Evolutionary conservation across 1,284 basidiomycete genomes (phyloP), one percentile per base, ranked within the genome.

Genomic region (Retiboletus flavoniger): DNA sequence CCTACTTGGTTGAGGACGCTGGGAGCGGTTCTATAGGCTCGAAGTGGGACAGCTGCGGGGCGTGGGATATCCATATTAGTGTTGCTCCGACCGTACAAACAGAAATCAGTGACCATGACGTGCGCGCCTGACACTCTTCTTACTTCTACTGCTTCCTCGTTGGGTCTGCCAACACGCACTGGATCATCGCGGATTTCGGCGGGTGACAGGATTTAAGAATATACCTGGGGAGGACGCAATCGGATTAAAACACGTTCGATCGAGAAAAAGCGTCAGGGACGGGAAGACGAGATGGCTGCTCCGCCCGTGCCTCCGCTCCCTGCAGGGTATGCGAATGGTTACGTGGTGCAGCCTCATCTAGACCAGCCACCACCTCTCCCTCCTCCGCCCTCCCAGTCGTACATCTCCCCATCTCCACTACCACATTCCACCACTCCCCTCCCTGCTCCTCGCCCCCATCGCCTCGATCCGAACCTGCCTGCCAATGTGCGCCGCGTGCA

Each of bases 401-500:
- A 72, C 53, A 55, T 60, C 32, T 58, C 59, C 14, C 49, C 64
- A 58, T 53, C 60, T 53, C 61, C 59, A 50, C 50, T 60, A 47
- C 67, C 54, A 0, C 65, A 51, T 51, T 24, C 61, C 17, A 70
- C 70, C 58, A 73, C 81, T 17, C 84, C 86, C 0, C 74, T 90
- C 8, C 80, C 79, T 7, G 87, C 87, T 0, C 88, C 88, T 5
- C 75, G 82, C n/a, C 84, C 87, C 0, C 82, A 85, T 57, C 78
- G 81, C 51, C 53, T 85, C 7, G 82, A 86, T 62, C 83, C 82
- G 16, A 76, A 75, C 60, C 68, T 87, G 1, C 83, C 84, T n/a
- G 76, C 78, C 35, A 84, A 86, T 64, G 86, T 85, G 66, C 66
- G 83, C 49, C 44, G 48, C 56, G 72, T 54, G 50, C 54, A 21